Conservation (phyloP, 108 stramenopile genomes). For the Licmophora abbreviata region DNA sequence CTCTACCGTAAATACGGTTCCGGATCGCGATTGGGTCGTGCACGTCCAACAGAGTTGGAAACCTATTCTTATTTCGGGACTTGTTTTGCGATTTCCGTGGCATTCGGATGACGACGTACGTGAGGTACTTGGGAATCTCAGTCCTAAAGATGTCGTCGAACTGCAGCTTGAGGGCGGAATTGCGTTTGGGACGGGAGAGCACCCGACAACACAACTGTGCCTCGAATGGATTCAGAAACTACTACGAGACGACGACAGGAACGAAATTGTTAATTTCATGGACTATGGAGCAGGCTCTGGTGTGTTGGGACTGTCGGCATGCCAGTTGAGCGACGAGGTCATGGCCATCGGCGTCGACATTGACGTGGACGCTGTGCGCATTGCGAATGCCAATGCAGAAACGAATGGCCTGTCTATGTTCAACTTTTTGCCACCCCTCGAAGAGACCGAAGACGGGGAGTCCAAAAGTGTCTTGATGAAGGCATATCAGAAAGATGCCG, state of each 20-base stretch:
- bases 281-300: constrained; percentile 81
- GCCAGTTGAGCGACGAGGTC: constrained; percentile 33
- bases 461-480: constrained; percentile 54
- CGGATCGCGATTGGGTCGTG: constrained; percentile 69
- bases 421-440: constrained; percentile 51
- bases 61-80: constrained; percentile 49
- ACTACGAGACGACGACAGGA: constrained; percentile 2
- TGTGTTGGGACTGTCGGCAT: constrained; percentile 76
- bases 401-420: constrained; percentile 55
- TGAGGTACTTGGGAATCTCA: constrained; percentile 26
- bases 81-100: constrained; percentile 66
- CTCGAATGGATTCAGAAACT: constrained; percentile 45
- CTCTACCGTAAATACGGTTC: constrained; percentile 10
- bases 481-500: constrained; percentile 34
- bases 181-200: constrained; percentile 86
- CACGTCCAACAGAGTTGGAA: constrained; percentile 73
- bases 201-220: constrained; percentile 76
- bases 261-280: constrained; percentile 27
- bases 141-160: constrained; percentile 18
- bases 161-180: constrained; percentile 67
- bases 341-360: constrained; percentile 65
- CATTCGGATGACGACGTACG: constrained; percentile 47
- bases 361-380: constrained; percentile 72
- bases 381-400: constrained; percentile 65
- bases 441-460: constrained; percentile 47